Conservation (phyloP, 78 protist genomes). For the Monocercomonoides exilis region DNA sequence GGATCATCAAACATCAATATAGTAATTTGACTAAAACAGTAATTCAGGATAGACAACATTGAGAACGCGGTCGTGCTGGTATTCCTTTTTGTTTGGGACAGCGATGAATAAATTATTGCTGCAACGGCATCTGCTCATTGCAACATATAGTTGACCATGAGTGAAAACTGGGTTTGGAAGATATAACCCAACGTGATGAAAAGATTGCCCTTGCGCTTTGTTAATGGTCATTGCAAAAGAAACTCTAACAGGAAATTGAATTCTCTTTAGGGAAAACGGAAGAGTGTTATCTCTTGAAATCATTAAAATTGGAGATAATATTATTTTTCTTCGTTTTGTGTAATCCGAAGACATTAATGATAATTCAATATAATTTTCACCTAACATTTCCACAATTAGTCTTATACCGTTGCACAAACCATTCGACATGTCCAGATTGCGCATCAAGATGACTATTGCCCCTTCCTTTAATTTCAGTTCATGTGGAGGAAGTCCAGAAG, state of each 20-base stretch:
- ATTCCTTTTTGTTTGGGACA: neutral
- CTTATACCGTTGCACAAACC: neutral
- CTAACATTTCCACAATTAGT: neutral
- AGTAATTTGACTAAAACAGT: too few species aligned
- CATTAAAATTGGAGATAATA: neutral
- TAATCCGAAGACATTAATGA: too few species aligned
- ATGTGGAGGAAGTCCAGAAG: conserved; percentile 1
- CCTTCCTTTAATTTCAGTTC: neutral
- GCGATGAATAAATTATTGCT: neutral
- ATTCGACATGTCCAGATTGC: neutral
- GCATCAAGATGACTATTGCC: neutral
- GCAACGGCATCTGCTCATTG: neutral
- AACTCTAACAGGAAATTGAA: neutral
- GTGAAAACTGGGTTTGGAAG: neutral
- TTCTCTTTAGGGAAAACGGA: neutral
- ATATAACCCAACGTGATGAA: neutral
- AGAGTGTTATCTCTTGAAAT: neutral
- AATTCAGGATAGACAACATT: neutral
- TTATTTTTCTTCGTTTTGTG: neutral
- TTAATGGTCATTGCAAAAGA: conserved; percentile 4
- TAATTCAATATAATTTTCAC: neutral
- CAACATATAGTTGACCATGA: conserved; percentile 4
- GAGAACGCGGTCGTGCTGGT: neutral
- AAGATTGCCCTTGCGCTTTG: neutral
- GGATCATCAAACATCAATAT: too few species aligned